Evolutionary conservation across 2,329 filamentous ascomycete genomes (phyloP).

Genomic region (Colletotrichum liaoningense): DNA sequence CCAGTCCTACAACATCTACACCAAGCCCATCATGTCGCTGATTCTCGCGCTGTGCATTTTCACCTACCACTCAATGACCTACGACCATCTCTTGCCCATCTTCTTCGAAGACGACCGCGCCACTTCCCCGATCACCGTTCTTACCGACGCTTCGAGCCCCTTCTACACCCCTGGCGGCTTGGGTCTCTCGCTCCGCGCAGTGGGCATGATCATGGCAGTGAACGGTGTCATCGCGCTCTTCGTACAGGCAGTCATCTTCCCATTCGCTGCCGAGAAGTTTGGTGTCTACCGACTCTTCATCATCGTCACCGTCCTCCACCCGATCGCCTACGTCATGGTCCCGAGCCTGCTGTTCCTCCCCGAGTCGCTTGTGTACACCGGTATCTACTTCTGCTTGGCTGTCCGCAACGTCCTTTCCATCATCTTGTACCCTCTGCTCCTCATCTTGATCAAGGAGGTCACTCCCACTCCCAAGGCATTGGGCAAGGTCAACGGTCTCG

Average conservation of each 20-base stretch:
- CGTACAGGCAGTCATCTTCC: slow-evolving; percentile 71
- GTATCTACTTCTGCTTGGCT: slow-evolving; percentile 68
- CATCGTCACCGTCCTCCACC: slow-evolving; percentile 68
- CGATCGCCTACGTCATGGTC: slow-evolving; percentile 69
- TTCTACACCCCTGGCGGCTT: slow-evolving; percentile 72
- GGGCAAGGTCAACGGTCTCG: slow-evolving; percentile 74
- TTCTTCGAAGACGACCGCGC: slow-evolving; percentile 85
- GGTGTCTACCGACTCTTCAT: slow-evolving; percentile 72
- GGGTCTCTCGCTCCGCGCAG: slow-evolving; percentile 70
- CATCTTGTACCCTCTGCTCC: slow-evolving; percentile 72
- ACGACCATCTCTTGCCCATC: slow-evolving; percentile 90
- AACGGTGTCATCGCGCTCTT: slow-evolving; percentile 70
- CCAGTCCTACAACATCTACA: slow-evolving; percentile 57
- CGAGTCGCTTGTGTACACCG: slow-evolving; percentile 60
- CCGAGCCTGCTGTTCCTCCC: slow-evolving; percentile 69
- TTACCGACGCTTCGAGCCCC: slow-evolving; percentile 49
- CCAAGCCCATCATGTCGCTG: slow-evolving; percentile 76
- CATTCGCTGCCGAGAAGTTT: slow-evolving; percentile 66
- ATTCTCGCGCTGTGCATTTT: slow-evolving; percentile 89
- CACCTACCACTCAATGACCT: slow-evolving; percentile 95
- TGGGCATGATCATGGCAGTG: slow-evolving; percentile 71
- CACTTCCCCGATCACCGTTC: slow-evolving; percentile 49
- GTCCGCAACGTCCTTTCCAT: slow-evolving; percentile 72
- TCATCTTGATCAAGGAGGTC: slow-evolving; percentile 76
- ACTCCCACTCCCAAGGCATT: slow-evolving; percentile 67